Evolutionary conservation across 2,329 filamentous ascomycete genomes (phyloP), one percentile per base, ranked within the genome.

Genomic region (Cladorrhinum sp.): DNA sequence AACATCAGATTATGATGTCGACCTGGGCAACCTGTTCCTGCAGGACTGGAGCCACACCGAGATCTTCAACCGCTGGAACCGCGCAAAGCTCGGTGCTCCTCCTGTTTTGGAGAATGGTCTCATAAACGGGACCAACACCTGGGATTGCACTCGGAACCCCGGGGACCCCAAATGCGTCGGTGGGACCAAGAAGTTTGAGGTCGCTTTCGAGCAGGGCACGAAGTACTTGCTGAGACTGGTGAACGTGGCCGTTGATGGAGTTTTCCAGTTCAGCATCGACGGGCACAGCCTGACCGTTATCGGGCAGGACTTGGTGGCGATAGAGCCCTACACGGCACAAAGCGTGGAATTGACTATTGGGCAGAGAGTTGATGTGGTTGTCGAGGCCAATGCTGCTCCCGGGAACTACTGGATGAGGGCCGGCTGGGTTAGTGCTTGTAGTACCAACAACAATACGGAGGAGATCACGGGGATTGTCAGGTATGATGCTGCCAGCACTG

Each of bases 231-330:
- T 84, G 38, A 72, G 81, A 4, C 68, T 84, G 3, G 73, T 84
- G 59, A 83, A 83, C 66, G 74, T 70, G 1, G 77, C 77, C 27
- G 68, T 77, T 18, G 78, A 80, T 38, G 75, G 72, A 0, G 73
- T 75, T 63, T 78, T 77, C 69, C 76, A 77, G 62, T 84, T 84
- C 65, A 76, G 74, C 32, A 82, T 85, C 60, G 82, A 85, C 69
- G 78, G 81, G 55, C 85, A 88, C 69, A 78, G 68, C 0, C 69
- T 88, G 65, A 81, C 76, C 0, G 83, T 88, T 36, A 84, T 88
- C 41, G 76, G 79, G 0, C 74, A 72, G n/a, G 86, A 87, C 61
- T 72, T 87, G 3, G 81, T 87, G 0, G 82, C 85, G 1, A 77
- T 88, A 23, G 66, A 75, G 23, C 85, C 85, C 0, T 88, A 81